Conservation (phyloP, 768 basidiomycete genomes). For the Lanmaoa pseudosensibilis region DNA sequence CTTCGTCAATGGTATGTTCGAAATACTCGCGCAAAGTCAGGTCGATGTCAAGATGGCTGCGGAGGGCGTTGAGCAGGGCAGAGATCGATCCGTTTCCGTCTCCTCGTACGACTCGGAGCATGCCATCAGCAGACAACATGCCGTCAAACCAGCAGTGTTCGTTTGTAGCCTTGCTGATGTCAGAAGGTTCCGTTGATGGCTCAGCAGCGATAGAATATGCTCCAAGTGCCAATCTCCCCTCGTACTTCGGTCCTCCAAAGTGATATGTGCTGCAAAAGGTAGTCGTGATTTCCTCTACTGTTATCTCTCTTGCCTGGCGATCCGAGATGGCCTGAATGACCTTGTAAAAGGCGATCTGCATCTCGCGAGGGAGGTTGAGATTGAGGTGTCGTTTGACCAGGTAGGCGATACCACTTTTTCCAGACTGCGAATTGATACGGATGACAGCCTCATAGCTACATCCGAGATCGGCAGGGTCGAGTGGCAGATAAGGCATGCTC, state of each 20-base stretch:
- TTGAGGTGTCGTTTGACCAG: constrained; percentile 90
- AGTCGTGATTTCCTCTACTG: too few species aligned
- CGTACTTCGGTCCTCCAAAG: too few species aligned
- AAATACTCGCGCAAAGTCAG: too few species aligned
- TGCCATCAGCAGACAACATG: constrained; percentile 81
- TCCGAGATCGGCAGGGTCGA: constrained; percentile 94
- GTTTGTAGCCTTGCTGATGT: too few species aligned
- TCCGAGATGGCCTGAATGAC: constrained; percentile 86
- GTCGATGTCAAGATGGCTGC: too few species aligned
- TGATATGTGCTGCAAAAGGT: too few species aligned
- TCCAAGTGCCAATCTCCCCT: constrained; percentile 79
- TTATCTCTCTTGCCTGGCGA: too few species aligned
- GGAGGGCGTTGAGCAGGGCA: too few species aligned
- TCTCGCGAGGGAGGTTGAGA: constrained; percentile 93
- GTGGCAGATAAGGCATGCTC: constrained; percentile 96
- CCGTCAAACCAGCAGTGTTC: constrained; percentile 92
- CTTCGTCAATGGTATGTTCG: constrained; percentile 90
- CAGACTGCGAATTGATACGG: constrained; percentile 98
- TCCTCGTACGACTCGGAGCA: constrained; percentile 80
- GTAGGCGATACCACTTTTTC: constrained; percentile 97
- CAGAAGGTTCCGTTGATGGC: constrained; percentile 44
- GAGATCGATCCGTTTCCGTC: constrained; percentile 96
- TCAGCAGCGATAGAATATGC: constrained; percentile 79
- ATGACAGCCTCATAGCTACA: constrained; percentile 98
- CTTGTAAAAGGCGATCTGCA: constrained; percentile 95